These are phyloP conservation scores for Calvatia gigantea DNA, from an alignment of 768 basidiomycete species.

Conservation along the genomic window DNA sequence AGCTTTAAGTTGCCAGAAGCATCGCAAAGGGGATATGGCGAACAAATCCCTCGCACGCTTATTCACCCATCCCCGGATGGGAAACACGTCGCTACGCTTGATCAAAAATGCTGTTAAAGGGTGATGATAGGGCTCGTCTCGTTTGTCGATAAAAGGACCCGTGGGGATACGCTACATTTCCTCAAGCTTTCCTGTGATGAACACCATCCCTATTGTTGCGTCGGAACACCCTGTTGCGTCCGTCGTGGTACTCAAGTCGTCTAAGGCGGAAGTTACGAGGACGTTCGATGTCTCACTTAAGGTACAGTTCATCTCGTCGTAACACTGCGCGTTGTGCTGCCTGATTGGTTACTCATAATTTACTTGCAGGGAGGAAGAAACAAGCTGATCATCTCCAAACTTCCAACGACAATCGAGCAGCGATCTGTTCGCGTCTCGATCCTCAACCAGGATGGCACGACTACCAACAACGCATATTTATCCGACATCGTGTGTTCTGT, in stretches of 20 bases:
- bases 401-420: slow-evolving; percentile 48
- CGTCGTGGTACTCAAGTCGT: slow-evolving; percentile 54
- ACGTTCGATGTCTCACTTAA: slow-evolving; percentile 43
- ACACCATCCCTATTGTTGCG: slow-evolving; percentile 19
- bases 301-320: slow-evolving; percentile 26
- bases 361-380: slow-evolving; percentile 45
- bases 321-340: background rate
- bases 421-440: slow-evolving; percentile 52
- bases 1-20: too few relatives aligned
- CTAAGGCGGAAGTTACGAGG: slow-evolving; percentile 54
- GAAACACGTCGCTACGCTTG: too few relatives aligned
- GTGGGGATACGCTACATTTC: background rate
- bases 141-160: background rate
- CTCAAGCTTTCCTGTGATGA: background rate
- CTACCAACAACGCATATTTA: slow-evolving; percentile 23
- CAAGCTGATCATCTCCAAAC: slow-evolving; percentile 42
- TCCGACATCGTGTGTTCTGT: slow-evolving; percentile 53
- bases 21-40: too few relatives aligned
- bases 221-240: slow-evolving; percentile 45
- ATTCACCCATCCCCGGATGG: too few relatives aligned
- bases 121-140: background rate
- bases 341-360: background rate
- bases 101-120: background rate
- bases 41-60: background rate
- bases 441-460: slow-evolving; percentile 32